Base-by-base conservation (phyloP, 257 asterid species). In the Gentiana dahurica region DNA sequence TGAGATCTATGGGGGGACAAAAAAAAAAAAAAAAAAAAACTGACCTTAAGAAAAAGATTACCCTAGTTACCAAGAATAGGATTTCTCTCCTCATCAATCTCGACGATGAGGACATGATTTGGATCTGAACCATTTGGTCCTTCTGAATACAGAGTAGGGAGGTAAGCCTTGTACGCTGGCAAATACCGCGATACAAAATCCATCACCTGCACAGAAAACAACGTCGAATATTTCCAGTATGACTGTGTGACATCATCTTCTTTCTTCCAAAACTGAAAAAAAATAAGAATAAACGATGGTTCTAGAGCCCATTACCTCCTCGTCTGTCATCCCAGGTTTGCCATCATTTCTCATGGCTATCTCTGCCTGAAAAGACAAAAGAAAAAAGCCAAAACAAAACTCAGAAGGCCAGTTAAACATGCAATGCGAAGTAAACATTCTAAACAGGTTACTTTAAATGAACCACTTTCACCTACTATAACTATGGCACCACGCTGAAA, bases 81-180 rank as follows among this genome's bases (percentile, higher is more conserved):
- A 61, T 92, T 92, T 72, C 97, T 81, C 59, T 87, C 95, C 71
- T 83, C 97, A 50, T 88, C 95, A 6, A 88, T 85, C 66, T 77
- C 91, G 46, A 88, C 77, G 35, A 81, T 80, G 24, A 92, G 85
- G 15, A 73, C 66, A 68, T 81, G 95, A 24, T 83, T 63, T 0
- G 89, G 91, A 56, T 80, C 87, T 8, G 97, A 79, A 36, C 99
- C 95, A 49, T 62, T 81, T n/a, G 97, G 99, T 39, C 99, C 99
- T 84, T 88, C 95, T 12, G 78, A 66, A 68, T 88, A 92, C 6
- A 92, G 91, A 1, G 97, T 85, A 45, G 99, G 95, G 57, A 92
- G 95, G 68, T 92, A 92, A 24, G 95, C 97, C 64, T 85, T 80
- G 90, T 92, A 92, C 9, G 97, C 95, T 15, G 95, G 97, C 71